Evolutionary conservation across 2,329 filamentous ascomycete species (phyloP), one percentile per base, ranked within the genome.

Genomic region (Fusarium haematococcum): DNA sequence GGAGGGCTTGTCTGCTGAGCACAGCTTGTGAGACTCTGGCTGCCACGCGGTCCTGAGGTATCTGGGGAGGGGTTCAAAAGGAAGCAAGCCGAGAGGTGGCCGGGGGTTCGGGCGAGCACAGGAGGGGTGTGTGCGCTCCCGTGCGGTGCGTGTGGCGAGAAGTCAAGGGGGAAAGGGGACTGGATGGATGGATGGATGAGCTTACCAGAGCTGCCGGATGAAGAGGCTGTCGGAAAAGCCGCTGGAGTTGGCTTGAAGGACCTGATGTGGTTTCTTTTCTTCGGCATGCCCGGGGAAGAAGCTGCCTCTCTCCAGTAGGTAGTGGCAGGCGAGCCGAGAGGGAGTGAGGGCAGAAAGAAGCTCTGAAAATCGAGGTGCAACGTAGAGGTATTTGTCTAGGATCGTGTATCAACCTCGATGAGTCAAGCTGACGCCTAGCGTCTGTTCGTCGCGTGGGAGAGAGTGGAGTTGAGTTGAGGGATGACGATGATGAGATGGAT

Each of bases 221-320:
- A 69, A 60, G 71, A 72, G 58, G 76, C 66, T 66, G 72, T 69
- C 69, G 86, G 86, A 64, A 87, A 85, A 74, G 89, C 86, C 76
- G 89, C 88, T 70, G 87, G 88, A 77, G 84, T 86, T 75, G 90
- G 90, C 81, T 91, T 92, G 74, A 89, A 89, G 77, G 88, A 90
- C 78, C 85, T 85, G 77, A 82, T 78, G 75, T 87, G 84, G 65
- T 88, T 87, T 81, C 89, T 86, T 86, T 91, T 92, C 85, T 91
- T 92, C 82, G 90, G 89, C 90, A 92, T 92, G 71, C 82, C 84
- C 80, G 66, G 65, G 66, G 65, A 70, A 54, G 63, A 69, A 77
- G 72, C 63, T 73, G 59, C 52, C 63, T 69, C 65, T 63, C 45
- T 59, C 56, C 11, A 20, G 27, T 54, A 11, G 48, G 20, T 58